Base-by-base conservation (phyloP, 371 early-diverging fungal genomes). In the Smittium mucronatum region DNA sequence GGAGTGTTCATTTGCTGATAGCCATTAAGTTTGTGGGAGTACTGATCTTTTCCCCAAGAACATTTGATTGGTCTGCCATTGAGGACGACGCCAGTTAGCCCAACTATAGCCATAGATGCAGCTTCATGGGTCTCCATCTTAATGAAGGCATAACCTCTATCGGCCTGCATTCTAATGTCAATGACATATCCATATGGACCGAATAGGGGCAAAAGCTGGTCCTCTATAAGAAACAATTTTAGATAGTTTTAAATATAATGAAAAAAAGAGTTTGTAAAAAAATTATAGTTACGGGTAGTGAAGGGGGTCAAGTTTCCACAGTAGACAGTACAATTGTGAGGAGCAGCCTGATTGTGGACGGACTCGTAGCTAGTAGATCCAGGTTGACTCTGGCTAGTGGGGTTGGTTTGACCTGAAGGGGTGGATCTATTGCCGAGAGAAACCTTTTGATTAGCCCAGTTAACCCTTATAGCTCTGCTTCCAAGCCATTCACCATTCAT, bases 91-190 rank as follows among this genome's bases (percentile, higher is more conserved):
- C 91, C 92, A 75, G 91, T 85, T 35, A 93, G 80, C 60, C 86
- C 81, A 69, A 85, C 84, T 70, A 94, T 94, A 30, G 94, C 91
- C 65, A 84, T 82, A 11, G 94, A 86, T 16, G 95, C 95, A 78
- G 87, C 87, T 65, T 92, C 93, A 74, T 94, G 95, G 8, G 92
- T 83, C 73, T 93, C 93, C 72, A 94, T 77, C 87, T 87, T 89
- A 74, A 94, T 83, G 78, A 94, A 94, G 17, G 90, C 93, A 75
- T 87, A 94, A n/a, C 94, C 94, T 64, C 91, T 88, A 61, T 94
- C 94, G 21, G 87, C 81, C 77, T 93, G 94, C 75, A 93, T 79
- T 65, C 89, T 84, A 63, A 92, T 75, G 70, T 93, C 93, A 58
- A 86, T 75, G 11, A 93, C 83, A 73, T 75, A 82, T 2, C 94